Evolutionary conservation across 2,329 filamentous ascomycete genomes (phyloP).

Genomic region (Fusarium verticillioides): DNA sequence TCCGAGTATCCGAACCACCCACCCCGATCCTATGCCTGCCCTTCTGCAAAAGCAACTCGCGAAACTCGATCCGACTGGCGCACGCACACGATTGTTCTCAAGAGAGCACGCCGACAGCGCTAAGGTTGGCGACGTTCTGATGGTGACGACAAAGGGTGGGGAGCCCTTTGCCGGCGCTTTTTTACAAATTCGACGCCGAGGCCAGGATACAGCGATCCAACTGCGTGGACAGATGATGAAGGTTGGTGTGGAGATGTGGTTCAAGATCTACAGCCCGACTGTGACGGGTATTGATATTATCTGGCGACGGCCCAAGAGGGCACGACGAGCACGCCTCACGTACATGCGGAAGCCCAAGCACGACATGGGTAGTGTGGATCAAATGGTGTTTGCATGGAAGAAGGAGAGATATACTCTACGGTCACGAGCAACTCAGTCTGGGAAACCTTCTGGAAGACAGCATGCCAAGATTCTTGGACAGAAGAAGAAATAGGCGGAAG

Average conservation of each 20-base stretch:
- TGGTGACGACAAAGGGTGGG: conserved; percentile 81
- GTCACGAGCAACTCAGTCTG: conserved; percentile 47
- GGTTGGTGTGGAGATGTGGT: conserved; percentile 96
- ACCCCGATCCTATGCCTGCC: conserved; percentile 74
- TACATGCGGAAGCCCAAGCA: conserved; percentile 92
- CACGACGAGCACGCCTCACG: conserved; percentile 86
- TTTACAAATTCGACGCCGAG: conserved; percentile 86
- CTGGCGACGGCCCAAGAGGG: conserved; percentile 84
- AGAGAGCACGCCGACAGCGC: conserved; percentile 80
- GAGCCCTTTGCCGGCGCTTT: conserved; percentile 93
- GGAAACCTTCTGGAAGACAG: conserved; percentile 26
- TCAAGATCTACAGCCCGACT: conserved; percentile 92
- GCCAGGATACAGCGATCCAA: conserved; percentile 87
- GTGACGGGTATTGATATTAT: conserved; percentile 94
- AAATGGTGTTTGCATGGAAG: conserved; percentile 71
- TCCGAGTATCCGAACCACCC: conserved; percentile 64
- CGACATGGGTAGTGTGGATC: conserved; percentile 87
- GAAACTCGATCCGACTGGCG: conserved; percentile 84
- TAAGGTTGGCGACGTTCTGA: conserved; percentile 88
- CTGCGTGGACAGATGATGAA: conserved; percentile 87
- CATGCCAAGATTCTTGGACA: conserved; percentile 30
- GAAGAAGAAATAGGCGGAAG: conserved; percentile 30
- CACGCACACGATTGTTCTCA: conserved; percentile 84
- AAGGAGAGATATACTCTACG: conserved; percentile 57
- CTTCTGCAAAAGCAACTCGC: conserved; percentile 76